These are phyloP conservation scores for Hyaloscypha bicolor DNA, from an alignment of 495 filamentous ascomycete species.

Conservation along the genomic window DNA sequence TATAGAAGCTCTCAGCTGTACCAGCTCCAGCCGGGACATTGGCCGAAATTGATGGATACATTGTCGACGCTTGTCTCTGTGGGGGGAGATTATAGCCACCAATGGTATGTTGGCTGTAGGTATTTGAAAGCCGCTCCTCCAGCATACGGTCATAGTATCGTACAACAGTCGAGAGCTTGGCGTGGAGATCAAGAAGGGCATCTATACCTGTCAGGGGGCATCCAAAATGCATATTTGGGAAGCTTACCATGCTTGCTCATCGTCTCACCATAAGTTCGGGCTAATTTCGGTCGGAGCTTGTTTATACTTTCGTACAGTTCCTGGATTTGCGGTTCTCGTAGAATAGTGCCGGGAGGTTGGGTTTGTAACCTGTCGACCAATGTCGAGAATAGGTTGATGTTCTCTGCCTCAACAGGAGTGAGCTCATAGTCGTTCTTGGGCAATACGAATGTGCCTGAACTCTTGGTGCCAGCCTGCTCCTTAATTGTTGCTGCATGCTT, in stretches of 20 bases:
- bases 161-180: slow-evolving; percentile 94
- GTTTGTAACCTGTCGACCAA: slow-evolving; percentile 93
- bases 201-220: slow-evolving; percentile 51
- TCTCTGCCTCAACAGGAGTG: slow-evolving; percentile 90
- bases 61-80: slow-evolving; percentile 56
- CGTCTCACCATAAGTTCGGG: slow-evolving; percentile 95
- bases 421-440: slow-evolving; percentile 94
- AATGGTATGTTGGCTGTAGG: slow-evolving; percentile 80
- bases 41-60: slow-evolving; percentile 68
- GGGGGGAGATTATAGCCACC: slow-evolving; percentile 52
- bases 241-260: slow-evolving; percentile 97
- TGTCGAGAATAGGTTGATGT: slow-evolving; percentile 95
- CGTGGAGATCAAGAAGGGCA: slow-evolving; percentile 89
- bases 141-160: slow-evolving; percentile 99
- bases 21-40: slow-evolving; percentile 49
- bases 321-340: slow-evolving; percentile 95
- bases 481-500: slow-evolving; percentile 80
- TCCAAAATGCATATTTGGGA: slow-evolving; percentile 1
- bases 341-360: slow-evolving; percentile 91
- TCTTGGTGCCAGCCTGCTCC: slow-evolving; percentile 58
- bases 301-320: slow-evolving; percentile 98
- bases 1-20: slow-evolving; percentile 81
- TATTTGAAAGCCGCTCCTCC: slow-evolving; percentile 89
- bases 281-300: slow-evolving; percentile 86
- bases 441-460: slow-evolving; percentile 49